Conservation (phyloP, 148 eudicot species). For the Simmondsia chinensis region DNA sequence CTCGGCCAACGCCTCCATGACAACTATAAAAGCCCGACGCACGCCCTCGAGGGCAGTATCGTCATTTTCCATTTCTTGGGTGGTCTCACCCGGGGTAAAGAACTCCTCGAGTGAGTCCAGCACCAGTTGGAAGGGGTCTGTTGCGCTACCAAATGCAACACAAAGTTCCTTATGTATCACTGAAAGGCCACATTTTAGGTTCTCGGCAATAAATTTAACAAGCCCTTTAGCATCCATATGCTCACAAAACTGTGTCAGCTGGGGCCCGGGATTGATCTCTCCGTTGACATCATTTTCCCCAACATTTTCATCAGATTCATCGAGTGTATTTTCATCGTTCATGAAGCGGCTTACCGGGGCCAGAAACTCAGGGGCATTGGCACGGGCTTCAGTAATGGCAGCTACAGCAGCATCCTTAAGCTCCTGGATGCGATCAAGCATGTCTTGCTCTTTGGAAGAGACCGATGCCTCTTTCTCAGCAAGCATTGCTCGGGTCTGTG, state of each 20-base stretch:
- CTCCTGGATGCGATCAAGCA: conserved; percentile 34
- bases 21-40: conserved; percentile 37
- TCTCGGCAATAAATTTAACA: conserved; percentile 35
- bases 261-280: conserved; percentile 42
- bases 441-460: conserved; percentile 33
- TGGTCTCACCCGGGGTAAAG: conserved; percentile 34
- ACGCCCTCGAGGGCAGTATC: conserved; percentile 45
- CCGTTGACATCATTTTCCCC: conserved; percentile 23
- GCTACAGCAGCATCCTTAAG: conserved; percentile 47
- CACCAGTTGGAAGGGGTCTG: conserved; percentile 46
- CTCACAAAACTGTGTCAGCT: conserved; percentile 49
- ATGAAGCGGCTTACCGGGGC: conserved; percentile 34
- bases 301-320: conserved; percentile 29
- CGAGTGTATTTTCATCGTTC: too few relatives aligned
- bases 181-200: conserved; percentile 28
- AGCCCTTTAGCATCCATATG: conserved; percentile 64
- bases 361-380: too few relatives aligned
- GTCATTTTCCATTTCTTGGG: conserved; percentile 9
- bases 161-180: conserved; percentile 28
- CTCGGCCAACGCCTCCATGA: conserved; percentile 61
- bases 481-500: too few relatives aligned
- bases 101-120: conserved; percentile 51
- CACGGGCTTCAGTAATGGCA: conserved; percentile 34
- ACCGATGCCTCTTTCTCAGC: conserved; percentile 28
- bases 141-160: conserved; percentile 44